A percentile compares a stretch with the other conserved stretches of the same genome.
These are phyloP conservation scores for Beauveria brongniartii DNA, from an alignment of 2,329 filamentous ascomycete genomes.

Conservation along the genomic window DNA sequence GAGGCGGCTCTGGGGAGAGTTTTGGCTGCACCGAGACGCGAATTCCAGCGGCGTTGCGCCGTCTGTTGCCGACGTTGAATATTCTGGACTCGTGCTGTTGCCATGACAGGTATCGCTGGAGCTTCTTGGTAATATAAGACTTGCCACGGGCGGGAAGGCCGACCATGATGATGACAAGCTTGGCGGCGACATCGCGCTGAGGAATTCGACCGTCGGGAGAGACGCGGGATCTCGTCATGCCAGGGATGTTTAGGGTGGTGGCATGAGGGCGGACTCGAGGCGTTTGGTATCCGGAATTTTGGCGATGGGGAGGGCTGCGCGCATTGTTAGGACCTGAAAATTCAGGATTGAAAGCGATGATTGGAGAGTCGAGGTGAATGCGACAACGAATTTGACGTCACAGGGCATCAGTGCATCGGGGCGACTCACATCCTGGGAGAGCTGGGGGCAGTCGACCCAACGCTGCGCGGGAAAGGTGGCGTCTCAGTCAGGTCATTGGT, in stretches of 20 bases:
- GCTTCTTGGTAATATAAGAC: slow-evolving; percentile 98
- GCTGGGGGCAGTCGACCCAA: slow-evolving; percentile 49
- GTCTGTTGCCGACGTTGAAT: slow-evolving; percentile 93
- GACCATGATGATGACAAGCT: slow-evolving; percentile 97
- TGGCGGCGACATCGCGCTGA: slow-evolving; percentile 87
- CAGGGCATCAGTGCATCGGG: neutral
- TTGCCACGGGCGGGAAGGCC: slow-evolving; percentile 91
- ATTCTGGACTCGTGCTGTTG: slow-evolving; percentile 92
- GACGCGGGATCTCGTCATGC: slow-evolving; percentile 88
- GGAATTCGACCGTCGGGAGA: slow-evolving; percentile 94
- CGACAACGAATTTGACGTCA: neutral
- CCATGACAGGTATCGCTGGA: slow-evolving; percentile 93
- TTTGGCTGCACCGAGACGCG: slow-evolving; percentile 28
- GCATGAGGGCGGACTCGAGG: slow-evolving; percentile 74
- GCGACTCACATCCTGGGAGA: slow-evolving; percentile 50
- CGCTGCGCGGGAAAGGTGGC: slow-evolving; percentile 48
- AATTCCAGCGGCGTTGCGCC: slow-evolving; percentile 67
- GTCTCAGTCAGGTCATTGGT: slow-evolving; percentile 42
- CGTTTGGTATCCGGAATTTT: slow-evolving; percentile 69
- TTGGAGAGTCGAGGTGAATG: neutral
- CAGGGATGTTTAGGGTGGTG: slow-evolving; percentile 93
- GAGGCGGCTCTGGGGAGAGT: slow-evolving; percentile 26
- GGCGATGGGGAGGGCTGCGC: slow-evolving; percentile 56
- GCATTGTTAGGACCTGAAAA: neutral
- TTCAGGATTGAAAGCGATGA: neutral